Percentiles rank a stretch among this genome's conserved stretches.
Evolutionary conservation across 192 early-diverging fungal species (phyloP).

Genomic region (Backusella tarrabulga): DNA sequence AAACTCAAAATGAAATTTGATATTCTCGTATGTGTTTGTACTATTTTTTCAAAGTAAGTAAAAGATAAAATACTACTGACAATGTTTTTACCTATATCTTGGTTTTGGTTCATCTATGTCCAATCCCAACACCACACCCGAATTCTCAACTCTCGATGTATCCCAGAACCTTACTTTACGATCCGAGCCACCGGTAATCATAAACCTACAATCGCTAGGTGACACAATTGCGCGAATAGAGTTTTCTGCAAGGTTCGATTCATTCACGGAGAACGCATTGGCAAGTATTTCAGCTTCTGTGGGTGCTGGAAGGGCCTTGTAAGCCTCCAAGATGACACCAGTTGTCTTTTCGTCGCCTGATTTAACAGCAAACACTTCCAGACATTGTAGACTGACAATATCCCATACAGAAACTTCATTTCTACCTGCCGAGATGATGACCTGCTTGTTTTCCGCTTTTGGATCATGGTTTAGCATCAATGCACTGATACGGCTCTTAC

Average conservation of each 20-base stretch:
- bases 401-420: constrained; percentile 86
- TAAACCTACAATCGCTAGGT: constrained; percentile 51
- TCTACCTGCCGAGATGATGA: constrained; percentile 67
- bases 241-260: constrained; percentile 54
- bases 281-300: constrained; percentile 46
- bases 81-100: constrained; percentile 53
- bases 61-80: background rate
- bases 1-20: constrained; percentile 35
- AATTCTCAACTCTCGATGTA: constrained; percentile 62
- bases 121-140: constrained; percentile 68
- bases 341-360: constrained; percentile 47
- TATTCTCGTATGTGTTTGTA: constrained; percentile 54
- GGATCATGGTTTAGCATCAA: constrained; percentile 50
- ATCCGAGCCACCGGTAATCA: constrained; percentile 82
- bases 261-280: constrained; percentile 56
- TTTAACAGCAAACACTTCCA: constrained; percentile 69
- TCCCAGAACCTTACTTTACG: constrained; percentile 90
- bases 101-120: constrained; percentile 56
- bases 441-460: constrained; percentile 41
- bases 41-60: constrained; percentile 25
- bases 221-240: constrained; percentile 62
- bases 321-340: constrained; percentile 41
- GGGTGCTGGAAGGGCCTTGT: constrained; percentile 46
- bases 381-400: constrained; percentile 65
- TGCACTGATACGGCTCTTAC: constrained; percentile 56